These are phyloP conservation scores for Saprolegnia diclina DNA, from an alignment of 352 stramenopile genomes.

Conservation along the genomic window DNA sequence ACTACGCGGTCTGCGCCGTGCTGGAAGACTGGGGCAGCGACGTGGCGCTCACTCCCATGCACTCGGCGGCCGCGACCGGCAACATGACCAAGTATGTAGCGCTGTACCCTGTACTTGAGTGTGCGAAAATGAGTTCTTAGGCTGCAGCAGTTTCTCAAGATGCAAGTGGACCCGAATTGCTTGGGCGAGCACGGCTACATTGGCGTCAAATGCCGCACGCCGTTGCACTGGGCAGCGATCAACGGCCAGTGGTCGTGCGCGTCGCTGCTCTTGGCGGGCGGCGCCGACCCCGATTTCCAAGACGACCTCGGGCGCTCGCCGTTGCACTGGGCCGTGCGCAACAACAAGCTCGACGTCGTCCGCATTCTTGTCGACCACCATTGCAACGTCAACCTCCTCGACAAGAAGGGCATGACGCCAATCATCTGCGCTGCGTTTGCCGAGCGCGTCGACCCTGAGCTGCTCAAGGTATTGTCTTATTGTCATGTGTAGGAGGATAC, in stretches of 20 bases:
- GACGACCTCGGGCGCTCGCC: constrained; percentile 59
- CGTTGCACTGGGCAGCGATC: constrained; percentile 69
- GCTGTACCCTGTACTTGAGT: not conserved
- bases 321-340: constrained; percentile 71
- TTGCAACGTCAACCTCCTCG: constrained; percentile 62
- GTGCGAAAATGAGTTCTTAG: not conserved
- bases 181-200: constrained; percentile 74
- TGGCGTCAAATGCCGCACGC: constrained; percentile 73
- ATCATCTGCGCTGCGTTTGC: constrained; percentile 71
- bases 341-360: constrained; percentile 68
- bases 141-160: constrained; percentile 55
- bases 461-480: constrained; percentile 44
- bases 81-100: constrained; percentile 35
- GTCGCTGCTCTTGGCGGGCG: constrained; percentile 50
- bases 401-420: constrained; percentile 68
- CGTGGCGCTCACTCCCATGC: constrained; percentile 68
- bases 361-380: constrained; percentile 44
- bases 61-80: constrained; percentile 67
- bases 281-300: constrained; percentile 58
- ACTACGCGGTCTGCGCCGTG: constrained; percentile 73
- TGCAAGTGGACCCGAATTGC: constrained; percentile 70
- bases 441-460: constrained; percentile 51
- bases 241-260: constrained; percentile 58
- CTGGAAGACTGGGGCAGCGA: constrained; percentile 80
- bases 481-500: not conserved